Base-by-base conservation (phyloP, 75 land plant genomes). In the Azolla pinnata region DNA sequence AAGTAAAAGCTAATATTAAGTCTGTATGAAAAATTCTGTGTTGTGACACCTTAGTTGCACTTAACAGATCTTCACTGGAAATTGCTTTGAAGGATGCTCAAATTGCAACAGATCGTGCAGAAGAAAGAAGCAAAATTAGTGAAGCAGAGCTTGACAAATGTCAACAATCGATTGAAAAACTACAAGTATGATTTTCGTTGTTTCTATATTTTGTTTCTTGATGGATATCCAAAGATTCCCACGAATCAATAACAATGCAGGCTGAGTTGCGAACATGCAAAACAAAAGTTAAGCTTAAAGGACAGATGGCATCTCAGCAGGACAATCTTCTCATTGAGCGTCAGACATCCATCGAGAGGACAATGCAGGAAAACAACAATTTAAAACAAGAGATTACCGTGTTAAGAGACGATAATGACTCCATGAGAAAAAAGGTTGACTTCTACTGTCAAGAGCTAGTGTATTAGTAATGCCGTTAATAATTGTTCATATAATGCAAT, bases 281-380 rank as follows among this genome's bases (percentile, higher is more conserved):
- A 47, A 47, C 62, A 7, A 73, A 73, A 60, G 70, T 73, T 40
- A 73, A 73, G 65, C 59, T 61, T 20, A 73, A 73, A 62, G 75
- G 67, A 17, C 75, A 73, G 49, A 61, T 73, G 21, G 46, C 65
- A 31, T 48, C 52, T 12, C 75, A 73, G 48, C 75, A 73, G 29
- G 75, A 73, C 52, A 67, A 47, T 44, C 54, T 73, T 54, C 64
- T 73, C 31, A 53, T 20, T 32, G 70, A 66, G 42, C 56, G 70
- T 29, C 75, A 73, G 46, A 53, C 68, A 31, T 60, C 65, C 3
- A 73, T 73, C 34, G 75, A 73, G 29, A 73, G 68, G 57, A 56
- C 47, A 21, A 24, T 57, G 50, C 32, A 34, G 12, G 75, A 73
- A 23, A 73, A 59, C 61, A 53, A 54, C 42, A 32, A 29, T 12